These are phyloP conservation scores for Hylodesmum podocarpum DNA, from an alignment of 306 rosid species.

Conservation along the genomic window DNA sequence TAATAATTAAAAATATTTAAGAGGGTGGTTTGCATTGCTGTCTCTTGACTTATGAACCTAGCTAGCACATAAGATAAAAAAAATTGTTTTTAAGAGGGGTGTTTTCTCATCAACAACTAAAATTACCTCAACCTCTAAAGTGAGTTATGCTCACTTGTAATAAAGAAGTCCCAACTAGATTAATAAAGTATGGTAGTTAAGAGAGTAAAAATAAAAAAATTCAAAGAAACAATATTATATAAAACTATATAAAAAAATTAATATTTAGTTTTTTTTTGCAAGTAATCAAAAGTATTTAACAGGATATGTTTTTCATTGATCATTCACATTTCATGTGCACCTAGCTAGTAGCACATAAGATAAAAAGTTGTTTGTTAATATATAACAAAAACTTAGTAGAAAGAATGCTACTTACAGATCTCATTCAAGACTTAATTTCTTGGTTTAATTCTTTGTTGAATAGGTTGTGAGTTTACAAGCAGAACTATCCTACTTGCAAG, in stretches of 20 bases:
- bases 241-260: background rate
- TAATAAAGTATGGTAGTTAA: background rate
- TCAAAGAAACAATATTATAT: background rate
- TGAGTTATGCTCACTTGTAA: too few species aligned
- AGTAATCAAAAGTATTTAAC: background rate
- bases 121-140: too few species aligned
- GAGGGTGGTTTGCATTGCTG: too few species aligned
- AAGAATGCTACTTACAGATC: background rate
- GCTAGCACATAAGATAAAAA: too few species aligned
- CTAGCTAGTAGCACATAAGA: background rate
- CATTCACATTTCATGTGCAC: background rate
- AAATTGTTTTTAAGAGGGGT: too few species aligned
- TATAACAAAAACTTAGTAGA: background rate
- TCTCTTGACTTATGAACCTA: too few species aligned
- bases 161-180: too few species aligned
- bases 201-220: background rate
- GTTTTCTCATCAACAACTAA: too few species aligned
- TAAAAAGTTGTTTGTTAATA: background rate
- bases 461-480: slow-evolving; percentile 88
- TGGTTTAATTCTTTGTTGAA: background rate
- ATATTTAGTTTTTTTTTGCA: background rate
- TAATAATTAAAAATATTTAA: too few species aligned
- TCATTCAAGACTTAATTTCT: background rate
- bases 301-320: background rate
- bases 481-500: slow-evolving; percentile 82